Evolutionary conservation across 306 rosid species (phyloP).

Genomic region (Cyclanthera cordifolia): DNA sequence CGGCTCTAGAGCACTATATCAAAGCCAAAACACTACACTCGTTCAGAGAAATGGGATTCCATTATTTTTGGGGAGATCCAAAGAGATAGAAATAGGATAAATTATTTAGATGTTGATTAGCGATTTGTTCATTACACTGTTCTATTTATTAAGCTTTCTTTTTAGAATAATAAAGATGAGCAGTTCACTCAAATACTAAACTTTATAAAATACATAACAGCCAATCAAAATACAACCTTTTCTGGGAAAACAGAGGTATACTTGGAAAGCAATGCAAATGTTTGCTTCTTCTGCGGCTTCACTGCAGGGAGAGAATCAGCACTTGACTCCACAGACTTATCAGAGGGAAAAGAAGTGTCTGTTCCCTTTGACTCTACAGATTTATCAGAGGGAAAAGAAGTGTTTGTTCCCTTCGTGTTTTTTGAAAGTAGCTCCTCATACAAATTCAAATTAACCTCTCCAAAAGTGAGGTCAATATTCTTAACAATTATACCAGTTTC

Average conservation of each 20-base stretch:
- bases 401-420: constrained; percentile 44
- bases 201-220: constrained; percentile 1
- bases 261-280: constrained; percentile 50
- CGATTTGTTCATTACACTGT: background rate
- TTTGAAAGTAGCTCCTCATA: constrained; percentile 57
- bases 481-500: constrained; percentile 80
- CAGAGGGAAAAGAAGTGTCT: constrained; percentile 39
- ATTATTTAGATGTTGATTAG: background rate
- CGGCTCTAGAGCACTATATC: background rate
- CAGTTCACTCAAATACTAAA: background rate
- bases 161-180: too few species aligned
- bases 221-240: constrained; percentile 51
- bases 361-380: constrained; percentile 39
- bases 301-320: constrained; percentile 35
- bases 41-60: background rate
- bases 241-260: constrained; percentile 74
- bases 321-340: constrained; percentile 25
- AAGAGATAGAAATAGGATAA: background rate
- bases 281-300: constrained; percentile 40
- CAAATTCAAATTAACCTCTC: constrained; percentile 65
- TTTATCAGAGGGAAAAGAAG: constrained; percentile 40
- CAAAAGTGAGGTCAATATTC: constrained; percentile 56
- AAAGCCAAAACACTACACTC: background rate
- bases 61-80: background rate
- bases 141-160: too few species aligned